Conservation (phyloP, 495 filamentous ascomycete species). For the Aspergillus ostianus region DNA sequence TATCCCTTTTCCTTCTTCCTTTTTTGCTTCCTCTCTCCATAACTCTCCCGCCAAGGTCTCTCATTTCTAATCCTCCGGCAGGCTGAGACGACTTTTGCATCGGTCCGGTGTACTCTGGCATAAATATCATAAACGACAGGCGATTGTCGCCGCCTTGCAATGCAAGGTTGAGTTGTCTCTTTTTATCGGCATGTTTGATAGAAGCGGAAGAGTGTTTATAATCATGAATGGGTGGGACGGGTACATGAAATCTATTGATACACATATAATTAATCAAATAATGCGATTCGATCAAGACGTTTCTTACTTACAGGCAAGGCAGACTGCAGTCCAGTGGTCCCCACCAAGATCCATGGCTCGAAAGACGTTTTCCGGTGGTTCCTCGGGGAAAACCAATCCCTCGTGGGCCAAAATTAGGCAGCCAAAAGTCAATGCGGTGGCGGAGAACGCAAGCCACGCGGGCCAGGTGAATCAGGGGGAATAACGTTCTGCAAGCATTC, state of each 20-base stretch:
- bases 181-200: background rate
- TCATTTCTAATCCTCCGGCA: no score
- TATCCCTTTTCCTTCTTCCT: background rate
- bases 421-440: background rate
- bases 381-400: background rate
- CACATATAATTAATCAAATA: conserved; percentile 2
- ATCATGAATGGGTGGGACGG: background rate
- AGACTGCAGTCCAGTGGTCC: no score
- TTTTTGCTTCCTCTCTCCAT: background rate
- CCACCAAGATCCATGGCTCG: no score
- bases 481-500: background rate
- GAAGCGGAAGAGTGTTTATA: background rate
- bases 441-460: no score
- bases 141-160: background rate
- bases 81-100: no score
- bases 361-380: background rate
- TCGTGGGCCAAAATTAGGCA: background rate
- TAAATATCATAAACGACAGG: background rate
- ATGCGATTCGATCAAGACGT: background rate
- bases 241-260: background rate
- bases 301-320: no score
- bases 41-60: no score
- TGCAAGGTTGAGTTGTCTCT: background rate
- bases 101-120: background rate
- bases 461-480: background rate